Percentiles rank a stretch among this genome's conserved stretches.
phyloP scores from a whole-genome alignment of 2,329 filamentous ascomycete genomes.

The Dichotomopilus funicola region DNA sequence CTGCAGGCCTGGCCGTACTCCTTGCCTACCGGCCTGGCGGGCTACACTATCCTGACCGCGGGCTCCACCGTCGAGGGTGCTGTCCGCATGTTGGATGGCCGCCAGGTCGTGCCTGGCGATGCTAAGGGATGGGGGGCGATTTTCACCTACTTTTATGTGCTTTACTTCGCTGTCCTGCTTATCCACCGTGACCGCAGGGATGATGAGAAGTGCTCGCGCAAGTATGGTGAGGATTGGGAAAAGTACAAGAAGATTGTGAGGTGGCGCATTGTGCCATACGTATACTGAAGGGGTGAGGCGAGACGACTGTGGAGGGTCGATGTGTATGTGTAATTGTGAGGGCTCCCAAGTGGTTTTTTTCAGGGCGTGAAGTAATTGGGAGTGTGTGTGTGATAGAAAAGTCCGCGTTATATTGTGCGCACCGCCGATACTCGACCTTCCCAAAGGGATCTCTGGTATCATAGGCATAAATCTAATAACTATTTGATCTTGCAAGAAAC shows the following conservation, averaged over 20 bases:
- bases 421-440: no score
- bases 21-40: constrained; percentile 76
- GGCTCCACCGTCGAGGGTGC: constrained; percentile 46
- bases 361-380: no score
- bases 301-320: neutral
- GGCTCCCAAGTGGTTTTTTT: no score
- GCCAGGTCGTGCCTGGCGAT: constrained; percentile 62
- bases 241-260: constrained; percentile 77
- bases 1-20: constrained; percentile 87
- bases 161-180: constrained; percentile 84
- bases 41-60: constrained; percentile 63
- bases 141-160: constrained; percentile 88
- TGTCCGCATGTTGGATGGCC: constrained; percentile 52
- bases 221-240: constrained; percentile 92
- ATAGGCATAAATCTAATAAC: neutral
- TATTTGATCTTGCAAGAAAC: neutral
- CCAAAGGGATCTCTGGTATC: no score
- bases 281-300: constrained; percentile 53
- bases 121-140: constrained; percentile 78
- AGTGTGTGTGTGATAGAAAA: no score
- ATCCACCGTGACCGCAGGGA: constrained; percentile 82
- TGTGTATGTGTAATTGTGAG: no score
- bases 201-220: constrained; percentile 82
- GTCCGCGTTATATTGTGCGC: no score
- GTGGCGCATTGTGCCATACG: constrained; percentile 74